Evolutionary conservation across 345 rosid genomes (phyloP).

Genomic region (Passiflora organensis): DNA sequence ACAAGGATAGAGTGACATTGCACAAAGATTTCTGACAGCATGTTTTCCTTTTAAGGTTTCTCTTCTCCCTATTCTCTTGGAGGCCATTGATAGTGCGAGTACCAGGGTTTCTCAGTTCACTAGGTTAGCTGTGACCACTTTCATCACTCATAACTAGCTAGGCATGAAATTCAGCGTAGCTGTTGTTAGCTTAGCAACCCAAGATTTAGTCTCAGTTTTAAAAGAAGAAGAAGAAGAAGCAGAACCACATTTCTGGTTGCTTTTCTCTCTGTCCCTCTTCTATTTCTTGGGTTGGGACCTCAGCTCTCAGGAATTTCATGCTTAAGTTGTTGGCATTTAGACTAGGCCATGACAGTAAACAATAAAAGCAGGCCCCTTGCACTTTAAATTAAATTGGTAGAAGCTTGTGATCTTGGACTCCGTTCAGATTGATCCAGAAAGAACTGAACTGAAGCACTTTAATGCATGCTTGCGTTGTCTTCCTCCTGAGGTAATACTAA

Average conservation of each 20-base stretch:
- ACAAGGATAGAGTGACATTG: no score
- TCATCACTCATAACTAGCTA: background rate
- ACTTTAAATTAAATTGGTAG: background rate
- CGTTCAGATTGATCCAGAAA: background rate
- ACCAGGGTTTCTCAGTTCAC: background rate
- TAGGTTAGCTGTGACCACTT: no score
- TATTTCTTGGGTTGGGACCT: no score
- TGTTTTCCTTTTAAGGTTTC: background rate
- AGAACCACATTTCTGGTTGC: no score
- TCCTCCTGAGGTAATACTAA: background rate
- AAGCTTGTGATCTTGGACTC: constrained; percentile 9
- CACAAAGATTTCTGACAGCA: no score
- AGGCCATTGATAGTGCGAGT: background rate
- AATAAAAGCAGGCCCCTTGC: constrained; percentile 4
- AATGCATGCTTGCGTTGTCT: constrained; percentile 4
- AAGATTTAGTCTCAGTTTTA: no score
- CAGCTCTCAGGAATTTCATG: no score
- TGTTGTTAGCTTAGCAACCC: no score
- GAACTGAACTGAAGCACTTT: background rate
- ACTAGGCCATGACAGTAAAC: background rate
- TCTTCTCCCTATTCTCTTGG: background rate
- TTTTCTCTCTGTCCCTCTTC: no score
- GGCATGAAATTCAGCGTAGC: background rate
- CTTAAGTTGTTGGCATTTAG: no score
- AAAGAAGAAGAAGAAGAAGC: no score